phyloP scores from a whole-genome alignment of 179 eudicot genomes.

The Drosera spatulata region DNA sequence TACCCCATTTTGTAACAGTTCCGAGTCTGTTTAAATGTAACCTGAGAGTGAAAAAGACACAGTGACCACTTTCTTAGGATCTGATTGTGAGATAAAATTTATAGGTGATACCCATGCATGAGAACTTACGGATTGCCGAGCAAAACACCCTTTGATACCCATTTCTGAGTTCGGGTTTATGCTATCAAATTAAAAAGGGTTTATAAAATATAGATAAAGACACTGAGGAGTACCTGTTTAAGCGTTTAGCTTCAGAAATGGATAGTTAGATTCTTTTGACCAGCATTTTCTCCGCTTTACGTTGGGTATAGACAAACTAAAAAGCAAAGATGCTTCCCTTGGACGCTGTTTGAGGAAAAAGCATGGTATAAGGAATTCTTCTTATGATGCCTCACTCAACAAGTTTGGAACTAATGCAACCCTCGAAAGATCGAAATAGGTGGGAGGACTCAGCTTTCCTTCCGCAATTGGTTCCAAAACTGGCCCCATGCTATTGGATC shows the following conservation, averaged over 20 bases:
- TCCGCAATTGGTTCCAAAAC: conserved; percentile 28
- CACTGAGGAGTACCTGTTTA: conserved; percentile 10
- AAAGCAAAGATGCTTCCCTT: conserved; percentile 46
- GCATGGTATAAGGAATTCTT: conserved; percentile 65
- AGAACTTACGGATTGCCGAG: not conserved
- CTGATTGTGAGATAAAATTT: too few species aligned
- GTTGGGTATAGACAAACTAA: conserved; percentile 37
- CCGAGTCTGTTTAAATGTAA: too few species aligned
- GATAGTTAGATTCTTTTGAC: conserved; percentile 70
- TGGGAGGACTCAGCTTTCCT: conserved; percentile 20
- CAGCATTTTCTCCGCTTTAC: conserved; percentile 20
- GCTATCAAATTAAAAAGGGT: conserved; percentile 11
- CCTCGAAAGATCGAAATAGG: conserved; percentile 20
- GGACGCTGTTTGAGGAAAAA: conserved; percentile 55
- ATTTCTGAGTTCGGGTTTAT: conserved; percentile 7
- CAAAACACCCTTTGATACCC: not conserved
- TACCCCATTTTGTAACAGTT: not conserved
- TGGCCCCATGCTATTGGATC: conserved; percentile 19
- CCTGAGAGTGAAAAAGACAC: too few species aligned
- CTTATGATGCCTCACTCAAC: conserved; percentile 47
- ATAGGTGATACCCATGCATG: too few species aligned
- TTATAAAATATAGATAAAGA: conserved; percentile 14
- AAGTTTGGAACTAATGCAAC: conserved; percentile 80
- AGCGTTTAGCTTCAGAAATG: conserved; percentile 15
- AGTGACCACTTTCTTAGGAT: too few species aligned